Base-by-base conservation (phyloP, 805 yeast genomes). In the Myxozyma mucilagina region DNA sequence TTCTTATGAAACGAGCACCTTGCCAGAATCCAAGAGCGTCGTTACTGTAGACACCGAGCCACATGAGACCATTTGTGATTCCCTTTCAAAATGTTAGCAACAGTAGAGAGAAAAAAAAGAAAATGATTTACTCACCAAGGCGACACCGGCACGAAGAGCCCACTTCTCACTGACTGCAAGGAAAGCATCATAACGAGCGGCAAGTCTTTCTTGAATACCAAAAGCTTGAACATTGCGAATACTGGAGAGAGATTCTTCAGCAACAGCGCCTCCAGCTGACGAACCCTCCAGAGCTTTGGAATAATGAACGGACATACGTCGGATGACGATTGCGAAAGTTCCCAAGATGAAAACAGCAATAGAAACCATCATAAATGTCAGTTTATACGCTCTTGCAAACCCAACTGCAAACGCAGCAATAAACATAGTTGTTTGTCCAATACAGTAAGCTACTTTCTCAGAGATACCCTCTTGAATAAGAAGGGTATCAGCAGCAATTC, bases 1-100 rank as follows among this genome's bases (percentile, higher is more conserved):
- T 36, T 14, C 69, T 74, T 35, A 77, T 67, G 35, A 75, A 63
- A 18, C 79, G 72, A 3, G 78, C 74, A 3, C 80, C 80, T 55
- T 75, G 75, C 79, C 79, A 78, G 61, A 76, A 77, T 1, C 80
- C 76, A 24, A 77, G 67, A 4, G 79, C 80, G 57, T 77, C 78
- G 76, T 56, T 63, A 66, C 69, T 66, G 74, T 77, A 52, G 72
- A 64, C 66, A 4, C 71, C 70, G 2, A 72, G 68, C 79, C 80
- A 78, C 41, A 77, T 67, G 20, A 69, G 52, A 7, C 76, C 78
- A n/a, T 76, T 69, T 76, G 78, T 74, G 47, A 67, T 38, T 14
- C 77, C 70, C 47, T 45, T 24, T 2, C 57, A 72, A 56, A 11
- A 65, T 32, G 35, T 70, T 74, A 43, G 71, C 70, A 60, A 11